Evolutionary conservation across 2,329 filamentous ascomycete genomes (phyloP).

Genomic region (Cercospora nicotianae): DNA sequence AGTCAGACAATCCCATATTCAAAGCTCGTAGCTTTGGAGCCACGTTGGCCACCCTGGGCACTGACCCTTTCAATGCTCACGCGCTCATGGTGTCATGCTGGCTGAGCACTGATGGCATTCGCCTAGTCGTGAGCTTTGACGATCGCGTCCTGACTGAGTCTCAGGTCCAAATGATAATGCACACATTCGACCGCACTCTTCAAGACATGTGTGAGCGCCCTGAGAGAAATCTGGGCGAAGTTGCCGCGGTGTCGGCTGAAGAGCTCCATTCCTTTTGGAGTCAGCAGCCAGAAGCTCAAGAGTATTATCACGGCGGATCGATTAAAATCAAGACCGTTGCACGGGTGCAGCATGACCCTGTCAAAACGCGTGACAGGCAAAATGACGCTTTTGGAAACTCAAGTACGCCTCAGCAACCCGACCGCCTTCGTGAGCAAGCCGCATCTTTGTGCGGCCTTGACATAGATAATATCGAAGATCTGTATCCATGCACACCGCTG

Average conservation of each 20-base stretch:
- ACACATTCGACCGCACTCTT: conserved; percentile 4
- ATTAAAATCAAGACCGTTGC: neutral
- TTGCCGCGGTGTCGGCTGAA: neutral
- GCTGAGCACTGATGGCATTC: neutral
- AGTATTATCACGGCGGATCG: neutral
- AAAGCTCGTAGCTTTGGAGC: neutral
- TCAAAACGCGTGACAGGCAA: neutral
- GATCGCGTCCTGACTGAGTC: conserved; percentile 1
- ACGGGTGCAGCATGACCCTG: neutral
- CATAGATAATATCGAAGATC: conserved; percentile 44
- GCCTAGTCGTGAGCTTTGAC: conserved; percentile 8
- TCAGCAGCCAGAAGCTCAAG: neutral
- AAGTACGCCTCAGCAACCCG: neutral
- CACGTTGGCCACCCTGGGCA: neutral
- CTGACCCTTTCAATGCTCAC: conserved; percentile 9
- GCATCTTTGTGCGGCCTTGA: neutral
- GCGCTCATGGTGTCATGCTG: conserved; percentile 3
- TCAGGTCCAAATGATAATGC: neutral
- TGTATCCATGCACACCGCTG: conserved; percentile 46
- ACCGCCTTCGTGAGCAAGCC: neutral
- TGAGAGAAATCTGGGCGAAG: neutral
- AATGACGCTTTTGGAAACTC: neutral
- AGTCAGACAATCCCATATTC: neutral
- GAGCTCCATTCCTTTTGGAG: conserved; percentile 4
- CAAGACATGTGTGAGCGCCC: neutral